Base-by-base conservation (phyloP, 2,329 filamentous ascomycete species). In the Sordariomycetes sp. region DNA sequence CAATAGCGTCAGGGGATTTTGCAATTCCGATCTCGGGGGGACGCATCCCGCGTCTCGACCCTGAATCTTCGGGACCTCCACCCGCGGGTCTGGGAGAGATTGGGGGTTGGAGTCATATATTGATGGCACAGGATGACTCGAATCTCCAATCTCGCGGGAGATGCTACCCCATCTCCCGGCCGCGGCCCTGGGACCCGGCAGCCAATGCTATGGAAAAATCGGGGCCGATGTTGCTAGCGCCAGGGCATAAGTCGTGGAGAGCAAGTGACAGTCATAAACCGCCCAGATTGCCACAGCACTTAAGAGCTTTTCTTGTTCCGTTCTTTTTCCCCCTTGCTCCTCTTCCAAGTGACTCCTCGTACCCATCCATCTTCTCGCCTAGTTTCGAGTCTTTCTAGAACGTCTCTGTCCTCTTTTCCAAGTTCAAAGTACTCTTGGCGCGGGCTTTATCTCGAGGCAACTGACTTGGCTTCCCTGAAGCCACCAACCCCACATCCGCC, bases 21-120 rank as follows among this genome's bases (percentile, higher is more conserved):
- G 20, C 48, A 56, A 56, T 56, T 52, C 55, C 55, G 55, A 56
- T 56, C 55, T 56, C 55, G 54, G 54, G 54, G 45, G 42, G 42
- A n/a, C 10, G 45, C 17, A 48, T 22, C 45, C 10, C 45, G 20
- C 8, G 45, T 20, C 45, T 22, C 20, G 45, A 50, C 45, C 22
- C 7, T 20, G 45, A 50, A 22, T 22, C n/a, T 50, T 22, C 45
- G 45, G 45, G 7, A 24, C 45, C 34, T 24, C 36, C 52, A 45
- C 39, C 52, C 12, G 15, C 34, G 52, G 39, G 39, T 20, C 36
- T 36, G 32, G 22, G 52, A 28, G 32, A 35, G 28, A 24, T 39
- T 42, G 32, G 36, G n/a, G 52, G 45, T 50, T 7, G 20, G 54
- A 56, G 42, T 56, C 54, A 56, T 35, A 48, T 4, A 32, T 32